These are phyloP conservation scores for Batrachochytrium dendrobatidis DNA, from an alignment of 371 early-diverging fungal genomes.

Conservation along the genomic window DNA sequence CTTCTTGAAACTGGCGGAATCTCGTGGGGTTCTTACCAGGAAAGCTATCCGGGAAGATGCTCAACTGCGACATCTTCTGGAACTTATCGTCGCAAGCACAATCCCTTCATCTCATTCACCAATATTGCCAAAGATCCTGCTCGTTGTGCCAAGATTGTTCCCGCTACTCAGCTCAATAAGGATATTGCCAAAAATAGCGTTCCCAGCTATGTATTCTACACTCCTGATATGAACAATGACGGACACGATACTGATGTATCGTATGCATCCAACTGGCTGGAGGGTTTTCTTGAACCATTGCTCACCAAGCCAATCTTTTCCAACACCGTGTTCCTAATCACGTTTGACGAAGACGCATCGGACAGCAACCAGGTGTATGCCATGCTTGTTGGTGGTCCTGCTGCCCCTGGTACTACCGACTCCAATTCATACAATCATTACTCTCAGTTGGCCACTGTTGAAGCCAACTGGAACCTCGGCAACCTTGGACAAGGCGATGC, in stretches of 20 bases:
- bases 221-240: conserved; percentile 49
- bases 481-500: conserved; percentile 47
- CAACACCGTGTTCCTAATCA: conserved; percentile 49
- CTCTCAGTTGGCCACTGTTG: conserved; percentile 50
- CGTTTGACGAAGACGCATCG: conserved; percentile 42
- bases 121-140: conserved; percentile 38
- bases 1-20: conserved; percentile 52
- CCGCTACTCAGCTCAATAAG: conserved; percentile 39
- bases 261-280: conserved; percentile 49
- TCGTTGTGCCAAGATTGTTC: conserved; percentile 49
- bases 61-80: conserved; percentile 26
- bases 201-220: conserved; percentile 55
- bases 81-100: conserved; percentile 47
- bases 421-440: conserved; percentile 51
- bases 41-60: conserved; percentile 51
- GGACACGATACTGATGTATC: conserved; percentile 44
- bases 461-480: conserved; percentile 57
- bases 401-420: conserved; percentile 32
- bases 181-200: conserved; percentile 41
- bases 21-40: conserved; percentile 60
- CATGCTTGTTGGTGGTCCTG: conserved; percentile 13
- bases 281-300: conserved; percentile 45
- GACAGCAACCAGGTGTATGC: conserved; percentile 20
- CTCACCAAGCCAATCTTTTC: conserved; percentile 37
- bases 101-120: conserved; percentile 53